Evolutionary conservation across 176 grass and related monocot species (phyloP), one percentile per base, ranked within the genome.

Genomic region (Raddia distichophylla): DNA sequence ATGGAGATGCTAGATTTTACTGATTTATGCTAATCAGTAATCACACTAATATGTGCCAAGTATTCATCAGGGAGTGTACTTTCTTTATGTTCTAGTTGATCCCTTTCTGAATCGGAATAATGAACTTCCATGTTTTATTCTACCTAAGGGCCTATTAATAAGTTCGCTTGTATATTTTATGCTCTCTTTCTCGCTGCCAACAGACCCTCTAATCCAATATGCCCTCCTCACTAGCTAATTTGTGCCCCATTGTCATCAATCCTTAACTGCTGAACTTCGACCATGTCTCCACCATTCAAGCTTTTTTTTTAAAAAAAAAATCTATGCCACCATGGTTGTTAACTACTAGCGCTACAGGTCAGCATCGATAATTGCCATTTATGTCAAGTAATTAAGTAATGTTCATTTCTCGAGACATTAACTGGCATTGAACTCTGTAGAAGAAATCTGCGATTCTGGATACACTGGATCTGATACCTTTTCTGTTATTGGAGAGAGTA

Each of bases 201-300:
- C 32, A 71, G 64, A 51, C 5, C 47, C 46, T 79, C 56, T 71
- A 61, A 47, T 79, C 56, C 77, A 61, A 47, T 66, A 56, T 44
- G 75, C 1, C 20, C 2, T 42, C 14, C 19, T 56, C 32, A 73
- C 11, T 55, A 74, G n/a, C 18, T 79, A 16, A 6, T 42, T 40
- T 67, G 45, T 66, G 27, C 32, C 17, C 62, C 45, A 10, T 32
- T 2, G 22, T 32, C 74, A 62, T 34, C 45, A 45, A 35, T 13
- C 60, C 19, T 45, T 44, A 8, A 10, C 18, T 76, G 46, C 19
- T 40, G 37, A 40, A 64, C 61, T 63, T 64, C 58, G 46, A 77
- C 44, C 75, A 77, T 77, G 57, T 62, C 15, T 13, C 44, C 8
- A 18, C 5, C 51, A 56, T 56, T 74, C 74, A 76, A 11, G n/a